Base-by-base conservation (phyloP, 2,329 filamentous ascomycete genomes). In the Periglandula ipomoeae region DNA sequence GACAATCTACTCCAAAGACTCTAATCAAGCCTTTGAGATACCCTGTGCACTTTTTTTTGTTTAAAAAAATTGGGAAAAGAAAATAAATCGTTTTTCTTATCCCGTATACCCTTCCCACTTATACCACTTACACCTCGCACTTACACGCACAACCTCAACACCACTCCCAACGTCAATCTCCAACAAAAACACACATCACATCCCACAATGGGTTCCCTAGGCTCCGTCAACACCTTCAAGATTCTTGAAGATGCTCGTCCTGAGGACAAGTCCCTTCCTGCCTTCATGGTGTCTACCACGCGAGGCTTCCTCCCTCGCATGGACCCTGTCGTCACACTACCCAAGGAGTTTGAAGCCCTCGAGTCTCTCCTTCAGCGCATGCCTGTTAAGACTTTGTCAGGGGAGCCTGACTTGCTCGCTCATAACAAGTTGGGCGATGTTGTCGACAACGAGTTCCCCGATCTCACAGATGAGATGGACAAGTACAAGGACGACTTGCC, bases 231-330 rank as follows among this genome's bases (percentile, higher is more conserved):
- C 34, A 60, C 63, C 50, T 86, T 87, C 63, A 67, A 73, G 48
- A 77, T 87, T 66, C 72, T 87, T 39, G 68, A 73, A 49, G 82
- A 85, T 67, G 76, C 80, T 50, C 72, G 67, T 61, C 79, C 81
- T 1, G 65, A 81, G 51, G 81, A 87, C 64, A 75, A 62, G 48
- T 75, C 79, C 39, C 70, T 87, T 24, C 82, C 82, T 5, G 80
- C 85, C 57, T 90, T 90, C 71, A 87, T 88, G 80, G 85, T 89
- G 35, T 88, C 85, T 40, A 87, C 81, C 20, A 78, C 79, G 4
- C 74, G 84, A 50, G 86, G 86, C 46, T 91, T 89, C 65, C 73
- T 91, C 30, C 85, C 86, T 11, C 78, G 85, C 13, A 73, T 74
- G 63, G 72, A 84, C 53, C 81, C 81, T 40, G 68, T 83, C 56